These are phyloP conservation scores for Ajuga reptans DNA, from an alignment of 305 asterid genomes.

Conservation along the genomic window DNA sequence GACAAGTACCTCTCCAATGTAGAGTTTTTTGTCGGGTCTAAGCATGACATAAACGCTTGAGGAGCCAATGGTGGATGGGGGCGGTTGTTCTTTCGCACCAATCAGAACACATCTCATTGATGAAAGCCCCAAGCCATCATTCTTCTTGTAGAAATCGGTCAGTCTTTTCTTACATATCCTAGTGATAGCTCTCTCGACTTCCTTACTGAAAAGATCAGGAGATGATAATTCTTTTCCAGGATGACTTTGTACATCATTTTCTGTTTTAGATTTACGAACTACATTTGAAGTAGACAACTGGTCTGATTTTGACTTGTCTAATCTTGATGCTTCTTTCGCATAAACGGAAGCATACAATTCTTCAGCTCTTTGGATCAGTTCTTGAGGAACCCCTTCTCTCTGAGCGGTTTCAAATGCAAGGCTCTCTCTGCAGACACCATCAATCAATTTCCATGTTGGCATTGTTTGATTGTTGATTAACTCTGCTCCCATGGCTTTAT, in stretches of 20 bases:
- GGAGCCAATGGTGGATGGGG: slow-evolving; percentile 80
- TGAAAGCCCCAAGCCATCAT: slow-evolving; percentile 24
- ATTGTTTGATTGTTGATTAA: slow-evolving; percentile 43
- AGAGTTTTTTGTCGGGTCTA: slow-evolving; percentile 62
- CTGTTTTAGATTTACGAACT: slow-evolving; percentile 17
- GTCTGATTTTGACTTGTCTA: slow-evolving; percentile 18
- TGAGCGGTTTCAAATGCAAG: slow-evolving; percentile 94
- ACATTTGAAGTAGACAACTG: slow-evolving; percentile 12
- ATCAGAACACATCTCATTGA: slow-evolving; percentile 44
- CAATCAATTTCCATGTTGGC: slow-evolving; percentile 76
- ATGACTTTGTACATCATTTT: slow-evolving; percentile 16
- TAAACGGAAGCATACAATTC: slow-evolving; percentile 59
- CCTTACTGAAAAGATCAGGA: slow-evolving; percentile 29
- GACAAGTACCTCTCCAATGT: slow-evolving; percentile 71
- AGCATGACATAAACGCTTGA: slow-evolving; percentile 81
- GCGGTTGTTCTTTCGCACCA: slow-evolving; percentile 79
- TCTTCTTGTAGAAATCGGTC: slow-evolving; percentile 33
- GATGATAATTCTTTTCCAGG: slow-evolving; percentile 18
- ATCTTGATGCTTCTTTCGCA: slow-evolving; percentile 25
- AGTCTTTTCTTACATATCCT: slow-evolving; percentile 40
- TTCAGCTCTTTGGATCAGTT: slow-evolving; percentile 62
- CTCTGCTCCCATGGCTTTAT: slow-evolving; percentile 86
- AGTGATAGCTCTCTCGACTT: slow-evolving; percentile 49
- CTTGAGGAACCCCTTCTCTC: slow-evolving; percentile 75
- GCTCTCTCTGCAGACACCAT: slow-evolving; percentile 80